Evolutionary conservation across 176 grass and related monocot species (phyloP).

Genomic region (Triticum monococcum): DNA sequence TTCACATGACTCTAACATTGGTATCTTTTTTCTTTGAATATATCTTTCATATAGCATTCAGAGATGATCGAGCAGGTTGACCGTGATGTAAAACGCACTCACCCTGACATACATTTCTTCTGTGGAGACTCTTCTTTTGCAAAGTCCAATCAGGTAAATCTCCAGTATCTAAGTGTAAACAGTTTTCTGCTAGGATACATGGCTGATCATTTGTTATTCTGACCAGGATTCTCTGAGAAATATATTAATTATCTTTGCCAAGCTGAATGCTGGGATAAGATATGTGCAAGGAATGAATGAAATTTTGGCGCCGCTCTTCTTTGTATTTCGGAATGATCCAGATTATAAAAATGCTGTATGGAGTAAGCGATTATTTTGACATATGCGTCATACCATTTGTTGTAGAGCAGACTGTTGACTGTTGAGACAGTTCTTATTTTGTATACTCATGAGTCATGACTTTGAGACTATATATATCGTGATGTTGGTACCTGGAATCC

Average conservation of each 20-base stretch:
- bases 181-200: slow-evolving; percentile 27
- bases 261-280: slow-evolving; percentile 86
- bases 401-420: slow-evolving; percentile 13
- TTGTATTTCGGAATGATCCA: slow-evolving; percentile 77
- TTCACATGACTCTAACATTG: neutral
- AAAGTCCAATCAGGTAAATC: slow-evolving; percentile 82
- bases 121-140: slow-evolving; percentile 73
- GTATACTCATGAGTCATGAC: neutral
- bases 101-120: slow-evolving; percentile 96
- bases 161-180: slow-evolving; percentile 20
- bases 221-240: slow-evolving; percentile 68
- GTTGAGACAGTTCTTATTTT: neutral
- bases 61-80: slow-evolving; percentile 93
- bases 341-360: slow-evolving; percentile 89
- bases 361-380: slow-evolving; percentile 44
- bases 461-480: neutral
- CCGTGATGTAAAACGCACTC: slow-evolving; percentile 84
- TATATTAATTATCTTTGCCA: slow-evolving; percentile 75
- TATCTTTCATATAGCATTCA: slow-evolving; percentile 41
- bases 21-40: slow-evolving; percentile 7
- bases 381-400: neutral
- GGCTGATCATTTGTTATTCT: slow-evolving; percentile 30
- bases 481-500: slow-evolving; percentile 4
- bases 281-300: slow-evolving; percentile 99
- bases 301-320: slow-evolving; percentile 81